phyloP scores from a whole-genome alignment of 2,329 filamentous ascomycete species.

The Penicillium brasilianum region DNA sequence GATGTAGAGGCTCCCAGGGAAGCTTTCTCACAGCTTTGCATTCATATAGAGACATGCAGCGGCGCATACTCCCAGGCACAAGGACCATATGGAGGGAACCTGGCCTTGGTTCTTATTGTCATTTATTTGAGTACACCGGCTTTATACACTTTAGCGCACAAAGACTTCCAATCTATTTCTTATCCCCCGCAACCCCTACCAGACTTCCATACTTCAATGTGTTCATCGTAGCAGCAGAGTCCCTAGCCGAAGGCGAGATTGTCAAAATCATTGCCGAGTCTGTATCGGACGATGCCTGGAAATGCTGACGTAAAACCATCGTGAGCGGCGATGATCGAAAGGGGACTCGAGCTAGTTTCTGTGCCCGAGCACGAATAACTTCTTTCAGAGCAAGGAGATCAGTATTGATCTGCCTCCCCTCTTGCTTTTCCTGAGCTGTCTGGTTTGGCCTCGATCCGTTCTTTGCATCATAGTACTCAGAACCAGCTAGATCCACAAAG shows the following conservation, averaged over 20 bases:
- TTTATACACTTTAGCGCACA: not conserved
- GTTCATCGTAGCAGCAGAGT: slow-evolving; percentile 50
- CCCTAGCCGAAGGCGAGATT: slow-evolving; percentile 42
- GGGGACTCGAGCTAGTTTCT: slow-evolving; percentile 40
- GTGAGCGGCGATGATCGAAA: slow-evolving; percentile 52
- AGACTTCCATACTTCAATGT: slow-evolving; percentile 52
- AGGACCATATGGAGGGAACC: not conserved
- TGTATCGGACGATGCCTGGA: slow-evolving; percentile 33
- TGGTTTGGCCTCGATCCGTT: slow-evolving; percentile 30
- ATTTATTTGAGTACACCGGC: not conserved
- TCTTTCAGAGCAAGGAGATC: slow-evolving; percentile 54
- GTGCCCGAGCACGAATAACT: slow-evolving; percentile 49
- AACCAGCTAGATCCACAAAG: not conserved
- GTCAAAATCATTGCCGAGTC: slow-evolving; percentile 49
- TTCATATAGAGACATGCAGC: not conserved
- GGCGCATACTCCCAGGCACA: not conserved
- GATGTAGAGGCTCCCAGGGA: not conserved
- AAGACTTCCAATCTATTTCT: not conserved
- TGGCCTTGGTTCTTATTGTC: not conserved
- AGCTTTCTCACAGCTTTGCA: not conserved
- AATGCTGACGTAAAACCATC: slow-evolving; percentile 51
- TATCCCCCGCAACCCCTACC: slow-evolving; percentile 34
- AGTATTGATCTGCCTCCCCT: slow-evolving; percentile 49
- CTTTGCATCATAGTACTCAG: not conserved
- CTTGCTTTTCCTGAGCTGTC: slow-evolving; percentile 48